Base-by-base conservation (phyloP, 176 grass and related monocot genomes). In the Leersia perrieri region DNA sequence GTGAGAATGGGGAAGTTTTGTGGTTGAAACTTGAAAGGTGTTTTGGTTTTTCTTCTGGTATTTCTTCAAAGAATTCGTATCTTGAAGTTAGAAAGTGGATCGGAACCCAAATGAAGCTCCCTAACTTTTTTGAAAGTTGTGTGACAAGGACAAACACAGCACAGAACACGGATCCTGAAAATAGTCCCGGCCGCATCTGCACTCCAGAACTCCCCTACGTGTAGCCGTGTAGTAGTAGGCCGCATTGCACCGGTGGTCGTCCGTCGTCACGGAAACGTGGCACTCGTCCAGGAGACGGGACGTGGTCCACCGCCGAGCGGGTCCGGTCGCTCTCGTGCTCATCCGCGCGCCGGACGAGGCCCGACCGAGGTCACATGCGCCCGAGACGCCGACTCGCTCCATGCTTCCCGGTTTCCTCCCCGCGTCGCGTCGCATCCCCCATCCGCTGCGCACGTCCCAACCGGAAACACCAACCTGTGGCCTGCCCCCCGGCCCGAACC, bases 361-460 rank as follows among this genome's bases (percentile, higher is more conserved):
- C 82, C 47, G 77, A 89, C 77, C 64, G 25, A 44, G 72, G 72
- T 85, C 82, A 85, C 82, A 85, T 81, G 87, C 71, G 82, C 33
- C 53, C 14, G 53, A 75, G 70, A 76, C 62, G 70, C 51, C 63
- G 63, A 85, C 63, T 58, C 41, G 55, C 26, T 80, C 41, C 63
- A 2, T 18, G 49, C 18, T 40, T 55, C 28, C 34, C 14, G 49
- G 18, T n/a, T 53, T 3, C 5, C 25, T 23, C 22, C 16, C 8
- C 14, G 36, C 6, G 41, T 44, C 28, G 66, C 58, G 23, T 13
- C 60, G 51, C 45, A 3, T 72, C 14, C n/a, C 10, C 16, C 35
- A 68, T 85, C 87, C 70, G 27, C 76, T 71, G 82, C 82, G 82
- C 70, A 3, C 75, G 7, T 13, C 40, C 32, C 74, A 55, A 6